Percentiles rank a stretch among this genome's conserved stretches.
phyloP scores from a whole-genome alignment of 352 stramenopile species.

The Aphanomyces stellatus region DNA sequence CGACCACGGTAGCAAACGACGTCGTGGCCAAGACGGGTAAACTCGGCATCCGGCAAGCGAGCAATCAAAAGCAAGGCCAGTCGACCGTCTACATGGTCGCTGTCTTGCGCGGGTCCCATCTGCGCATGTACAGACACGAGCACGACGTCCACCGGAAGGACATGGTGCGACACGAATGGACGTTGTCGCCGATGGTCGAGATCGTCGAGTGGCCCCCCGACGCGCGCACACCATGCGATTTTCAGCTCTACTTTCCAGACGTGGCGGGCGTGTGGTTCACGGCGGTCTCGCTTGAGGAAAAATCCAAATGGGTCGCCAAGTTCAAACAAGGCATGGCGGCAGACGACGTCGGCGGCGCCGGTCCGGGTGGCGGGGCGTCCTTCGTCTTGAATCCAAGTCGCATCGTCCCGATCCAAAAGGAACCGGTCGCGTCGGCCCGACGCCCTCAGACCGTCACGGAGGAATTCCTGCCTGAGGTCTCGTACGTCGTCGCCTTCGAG shows the following conservation, averaged over 20 bases:
- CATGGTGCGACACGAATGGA: not conserved
- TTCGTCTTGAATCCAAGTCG: not conserved
- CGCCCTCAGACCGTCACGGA: not conserved
- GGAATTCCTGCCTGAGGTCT: not conserved
- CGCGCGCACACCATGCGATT: not conserved
- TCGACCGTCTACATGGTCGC: not conserved
- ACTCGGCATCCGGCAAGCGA: not conserved
- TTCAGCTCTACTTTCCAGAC: not conserved
- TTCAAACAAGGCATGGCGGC: not conserved
- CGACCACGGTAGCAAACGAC: no score
- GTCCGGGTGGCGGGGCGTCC: not conserved
- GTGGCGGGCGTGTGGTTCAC: not conserved
- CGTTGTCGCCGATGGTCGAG: not conserved
- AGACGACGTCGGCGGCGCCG: not conserved
- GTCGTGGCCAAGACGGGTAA: constrained; percentile 1
- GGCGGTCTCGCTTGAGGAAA: not conserved
- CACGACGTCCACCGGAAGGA: not conserved
- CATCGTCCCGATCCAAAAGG: not conserved
- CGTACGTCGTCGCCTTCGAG: not conserved
- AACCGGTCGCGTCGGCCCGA: not conserved
- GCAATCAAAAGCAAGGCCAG: not conserved
- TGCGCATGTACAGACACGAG: not conserved
- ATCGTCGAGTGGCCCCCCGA: not conserved
- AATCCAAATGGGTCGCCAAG: not conserved
- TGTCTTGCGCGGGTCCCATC: not conserved